These are phyloP conservation scores for Perilla frutescens DNA, from an alignment of 257 asterid genomes.

Conservation along the genomic window DNA sequence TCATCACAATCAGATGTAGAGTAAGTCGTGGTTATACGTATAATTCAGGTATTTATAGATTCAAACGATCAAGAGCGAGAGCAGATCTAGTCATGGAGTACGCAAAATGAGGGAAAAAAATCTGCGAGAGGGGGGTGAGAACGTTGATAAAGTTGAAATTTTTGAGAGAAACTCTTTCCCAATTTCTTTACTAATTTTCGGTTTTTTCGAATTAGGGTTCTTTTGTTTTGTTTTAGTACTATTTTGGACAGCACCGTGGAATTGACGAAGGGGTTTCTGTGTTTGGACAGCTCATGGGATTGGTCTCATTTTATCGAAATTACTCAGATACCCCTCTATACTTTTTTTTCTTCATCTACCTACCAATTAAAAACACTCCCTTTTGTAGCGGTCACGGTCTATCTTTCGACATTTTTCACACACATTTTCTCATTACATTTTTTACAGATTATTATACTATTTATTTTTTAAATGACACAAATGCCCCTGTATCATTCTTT, in stretches of 20 bases:
- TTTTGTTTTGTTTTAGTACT: constrained; percentile 28
- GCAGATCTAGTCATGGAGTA: constrained; percentile 50
- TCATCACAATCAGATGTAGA: constrained; percentile 41
- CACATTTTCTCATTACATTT: not conserved
- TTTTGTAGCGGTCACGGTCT: not conserved
- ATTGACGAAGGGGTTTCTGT: constrained; percentile 38
- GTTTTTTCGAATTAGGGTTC: constrained; percentile 44
- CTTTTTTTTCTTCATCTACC: not conserved
- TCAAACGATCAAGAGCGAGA: constrained; percentile 37
- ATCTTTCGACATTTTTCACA: not conserved
- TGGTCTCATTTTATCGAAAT: not conserved
- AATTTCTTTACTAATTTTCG: constrained; percentile 25
- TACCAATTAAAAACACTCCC: not conserved
- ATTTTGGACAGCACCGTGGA: constrained; percentile 29
- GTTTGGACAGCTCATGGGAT: constrained; percentile 27
- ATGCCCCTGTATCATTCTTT: too few relatives aligned
- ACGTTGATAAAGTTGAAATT: constrained; percentile 41
- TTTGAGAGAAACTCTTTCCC: constrained; percentile 22
- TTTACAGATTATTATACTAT: too few relatives aligned
- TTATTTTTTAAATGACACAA: not conserved
- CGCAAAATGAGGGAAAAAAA: constrained; percentile 30
- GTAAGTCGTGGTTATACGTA: constrained; percentile 22
- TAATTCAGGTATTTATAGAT: constrained; percentile 19
- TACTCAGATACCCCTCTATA: constrained; percentile 4
- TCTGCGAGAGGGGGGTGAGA: constrained; percentile 26